A percentile compares a stretch with the other conserved stretches of the same genome.
These are phyloP conservation scores for Amanita rimosa DNA, from an alignment of 768 basidiomycete genomes.

Conservation along the genomic window DNA sequence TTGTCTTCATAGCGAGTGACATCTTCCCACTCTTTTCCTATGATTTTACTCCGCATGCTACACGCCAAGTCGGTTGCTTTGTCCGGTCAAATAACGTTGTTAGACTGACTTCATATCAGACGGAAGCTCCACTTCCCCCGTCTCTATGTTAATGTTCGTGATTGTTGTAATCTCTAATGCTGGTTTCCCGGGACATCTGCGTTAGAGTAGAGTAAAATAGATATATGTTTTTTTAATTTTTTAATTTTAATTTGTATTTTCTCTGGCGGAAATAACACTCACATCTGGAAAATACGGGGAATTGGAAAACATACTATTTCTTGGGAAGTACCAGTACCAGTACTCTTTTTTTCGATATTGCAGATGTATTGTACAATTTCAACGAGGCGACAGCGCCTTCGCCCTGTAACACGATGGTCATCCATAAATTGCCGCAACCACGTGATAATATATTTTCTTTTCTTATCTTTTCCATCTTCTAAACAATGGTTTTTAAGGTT, in stretches of 20 bases:
- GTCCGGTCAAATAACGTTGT: neutral
- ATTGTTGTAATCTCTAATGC: slow-evolving; percentile 61
- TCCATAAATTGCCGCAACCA: neutral
- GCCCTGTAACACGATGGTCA: neutral
- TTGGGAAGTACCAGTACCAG: slow-evolving; percentile 13
- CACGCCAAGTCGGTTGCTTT: neutral
- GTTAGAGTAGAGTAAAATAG: too few relatives aligned
- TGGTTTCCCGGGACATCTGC: slow-evolving; percentile 54
- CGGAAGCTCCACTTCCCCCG: slow-evolving; percentile 43
- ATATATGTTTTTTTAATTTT: too few relatives aligned
- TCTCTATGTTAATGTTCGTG: slow-evolving; percentile 32
- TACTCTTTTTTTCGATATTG: slow-evolving; percentile 20
- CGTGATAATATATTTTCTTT: slow-evolving; percentile 11
- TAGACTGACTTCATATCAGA: slow-evolving; percentile 27
- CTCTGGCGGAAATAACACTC: slow-evolving; percentile 15
- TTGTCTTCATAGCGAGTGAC: slow-evolving; percentile 2
- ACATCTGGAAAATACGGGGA: slow-evolving; percentile 67
- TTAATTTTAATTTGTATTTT: too few relatives aligned
- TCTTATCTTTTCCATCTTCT: slow-evolving; percentile 14
- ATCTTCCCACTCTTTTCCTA: slow-evolving; percentile 1
- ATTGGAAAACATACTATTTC: slow-evolving; percentile 58
- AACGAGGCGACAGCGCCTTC: slow-evolving; percentile 37
- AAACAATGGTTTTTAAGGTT: slow-evolving; percentile 81
- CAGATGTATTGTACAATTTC: slow-evolving; percentile 72
- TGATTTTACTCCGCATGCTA: neutral